Base-by-base conservation (phyloP, 2,329 filamentous ascomycete genomes). In the Truncatella angustata region DNA sequence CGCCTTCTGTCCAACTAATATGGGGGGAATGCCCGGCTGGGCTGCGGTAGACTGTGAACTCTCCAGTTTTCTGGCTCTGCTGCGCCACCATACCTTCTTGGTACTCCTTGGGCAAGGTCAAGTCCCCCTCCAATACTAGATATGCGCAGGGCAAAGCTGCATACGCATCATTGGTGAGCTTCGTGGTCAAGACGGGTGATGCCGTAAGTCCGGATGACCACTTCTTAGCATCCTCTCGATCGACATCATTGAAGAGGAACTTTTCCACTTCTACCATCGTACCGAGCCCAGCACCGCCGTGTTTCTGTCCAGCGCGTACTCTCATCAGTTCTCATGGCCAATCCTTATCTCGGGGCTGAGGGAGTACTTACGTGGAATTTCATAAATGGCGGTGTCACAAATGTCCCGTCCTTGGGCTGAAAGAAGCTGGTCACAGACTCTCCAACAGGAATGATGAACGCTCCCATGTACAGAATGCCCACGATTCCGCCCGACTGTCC, bases 151-250 rank as follows among this genome's bases (percentile, higher is more conserved):
- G 67, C 2, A 70, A 37, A 0, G 50, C 50, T 4, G 59, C 49
- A 26, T 69, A 70, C 0, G 66, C 59, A 32, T 70, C 59, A 28
- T 69, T 68, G 11, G 60, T 63, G 2, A 71, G 56, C 20, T 54
- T 60, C 0, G 56, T 62, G 0, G 58, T 62, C 49, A 66, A 49
- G 7, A 66, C 42, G 0, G 63, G 63, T 3, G 59, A 58, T 9
- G 63, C 63, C 5, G 64, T 67, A 3, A 68, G 53, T 1, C 49
- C 60, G 1, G 54, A 50, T 6, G 55, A 36, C 61, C 62, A 67
- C 24, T 61, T 59, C 6, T 57, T 11, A 3, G 65, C 66, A 2
- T 53, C 53, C 1, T 50, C 56, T 1, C 39, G 36, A 3, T 64
- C 58, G 1, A 70, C 42, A 16, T 58, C 66, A 9, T 63, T 62